These are phyloP conservation scores for Wilcoxina mikolae DNA, from an alignment of 495 filamentous ascomycete genomes.

Conservation along the genomic window DNA sequence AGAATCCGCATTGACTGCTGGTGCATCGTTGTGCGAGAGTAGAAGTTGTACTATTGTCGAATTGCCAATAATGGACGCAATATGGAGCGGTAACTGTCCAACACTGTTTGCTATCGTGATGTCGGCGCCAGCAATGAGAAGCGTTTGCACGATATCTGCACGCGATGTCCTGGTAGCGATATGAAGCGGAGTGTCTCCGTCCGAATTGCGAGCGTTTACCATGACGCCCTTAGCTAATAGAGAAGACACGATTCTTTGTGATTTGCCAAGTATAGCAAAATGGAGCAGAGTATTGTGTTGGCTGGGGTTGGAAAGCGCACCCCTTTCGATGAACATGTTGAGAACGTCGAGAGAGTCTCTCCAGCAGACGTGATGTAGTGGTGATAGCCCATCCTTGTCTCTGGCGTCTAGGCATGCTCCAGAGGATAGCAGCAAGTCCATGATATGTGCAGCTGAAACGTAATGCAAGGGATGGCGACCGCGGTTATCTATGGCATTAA, in stretches of 20 bases:
- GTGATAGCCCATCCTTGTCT: not conserved
- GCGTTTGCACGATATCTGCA: not conserved
- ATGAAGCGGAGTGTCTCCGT: slow-evolving; percentile 4
- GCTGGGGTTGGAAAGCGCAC: not conserved
- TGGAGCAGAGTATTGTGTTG: not conserved
- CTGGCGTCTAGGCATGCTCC: not conserved
- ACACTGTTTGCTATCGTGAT: not conserved
- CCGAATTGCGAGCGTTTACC: not conserved
- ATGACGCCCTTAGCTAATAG: not conserved
- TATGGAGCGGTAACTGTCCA: not conserved
- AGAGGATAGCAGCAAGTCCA: not conserved
- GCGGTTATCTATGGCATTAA: not conserved
- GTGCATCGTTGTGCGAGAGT: not conserved
- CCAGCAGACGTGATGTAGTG: not conserved
- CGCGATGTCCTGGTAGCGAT: not conserved
- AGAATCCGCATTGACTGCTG: not conserved
- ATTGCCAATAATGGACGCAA: not conserved
- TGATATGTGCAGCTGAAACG: not conserved
- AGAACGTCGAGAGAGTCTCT: not conserved
- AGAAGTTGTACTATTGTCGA: not conserved
- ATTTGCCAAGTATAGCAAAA: not conserved
- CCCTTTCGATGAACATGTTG: not conserved
- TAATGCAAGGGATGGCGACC: not conserved
- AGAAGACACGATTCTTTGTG: not conserved
- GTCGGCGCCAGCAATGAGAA: not conserved